A percentile compares a stretch with the other conserved stretches of the same genome.
These are phyloP conservation scores for Sanghuangporus baumii DNA, from an alignment of 1,284 basidiomycete genomes.

Conservation along the genomic window DNA sequence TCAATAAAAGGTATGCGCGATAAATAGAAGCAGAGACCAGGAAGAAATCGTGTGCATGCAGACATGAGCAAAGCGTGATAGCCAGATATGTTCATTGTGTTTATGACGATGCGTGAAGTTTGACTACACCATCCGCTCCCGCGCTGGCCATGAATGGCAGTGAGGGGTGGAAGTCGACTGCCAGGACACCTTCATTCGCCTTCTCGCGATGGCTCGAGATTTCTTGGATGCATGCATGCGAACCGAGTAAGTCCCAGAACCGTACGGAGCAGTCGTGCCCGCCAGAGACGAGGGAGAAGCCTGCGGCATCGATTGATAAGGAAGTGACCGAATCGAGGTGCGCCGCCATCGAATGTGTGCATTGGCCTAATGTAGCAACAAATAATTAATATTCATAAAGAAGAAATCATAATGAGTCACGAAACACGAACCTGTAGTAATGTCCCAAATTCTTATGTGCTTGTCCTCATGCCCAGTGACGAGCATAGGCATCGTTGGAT, in stretches of 20 bases:
- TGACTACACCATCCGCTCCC: slow-evolving; percentile 92
- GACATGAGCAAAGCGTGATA: slow-evolving; percentile 16
- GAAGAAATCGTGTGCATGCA: background rate
- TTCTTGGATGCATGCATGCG: slow-evolving; percentile 83
- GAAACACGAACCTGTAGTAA: slow-evolving; percentile 61
- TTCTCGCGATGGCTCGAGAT: slow-evolving; percentile 84
- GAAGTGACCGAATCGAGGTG: slow-evolving; percentile 91
- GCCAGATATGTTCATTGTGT: slow-evolving; percentile 19
- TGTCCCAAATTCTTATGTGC: slow-evolving; percentile 86
- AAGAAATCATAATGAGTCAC: background rate
- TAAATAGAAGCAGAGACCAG: slow-evolving; percentile 11
- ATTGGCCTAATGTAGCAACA: slow-evolving; percentile 49
- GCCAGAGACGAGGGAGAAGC: slow-evolving; percentile 83
- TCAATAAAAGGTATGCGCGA: slow-evolving; percentile 7
- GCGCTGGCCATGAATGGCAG: slow-evolving; percentile 88
- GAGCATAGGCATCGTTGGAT: slow-evolving; percentile 86
- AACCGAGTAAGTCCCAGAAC: slow-evolving; percentile 91
- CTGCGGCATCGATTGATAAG: slow-evolving; percentile 82
- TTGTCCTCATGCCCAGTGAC: slow-evolving; percentile 94
- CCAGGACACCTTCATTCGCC: slow-evolving; percentile 86
- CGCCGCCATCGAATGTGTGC: slow-evolving; percentile 84
- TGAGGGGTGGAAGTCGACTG: slow-evolving; percentile 79
- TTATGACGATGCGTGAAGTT: slow-evolving; percentile 79
- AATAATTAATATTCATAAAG: slow-evolving; percentile 1
- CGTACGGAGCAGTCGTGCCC: slow-evolving; percentile 93